phyloP scores from a whole-genome alignment of 2,329 filamentous ascomycete species.

The Epichloe uncinata region DNA sequence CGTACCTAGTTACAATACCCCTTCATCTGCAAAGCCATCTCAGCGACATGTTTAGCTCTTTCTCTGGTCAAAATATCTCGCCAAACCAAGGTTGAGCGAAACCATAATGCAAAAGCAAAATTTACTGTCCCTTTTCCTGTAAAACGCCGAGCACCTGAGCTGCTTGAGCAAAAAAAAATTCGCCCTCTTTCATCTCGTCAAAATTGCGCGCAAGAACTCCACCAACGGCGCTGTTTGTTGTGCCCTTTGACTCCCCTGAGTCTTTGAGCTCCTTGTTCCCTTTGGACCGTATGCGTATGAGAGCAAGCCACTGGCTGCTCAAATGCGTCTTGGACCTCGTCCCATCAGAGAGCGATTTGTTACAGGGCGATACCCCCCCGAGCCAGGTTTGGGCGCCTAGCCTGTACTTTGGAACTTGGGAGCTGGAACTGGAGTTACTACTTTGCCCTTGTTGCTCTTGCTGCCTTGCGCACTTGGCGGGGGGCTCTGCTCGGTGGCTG shows the following conservation, averaged over 20 bases:
- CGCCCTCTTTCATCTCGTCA: background rate
- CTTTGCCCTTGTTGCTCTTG: slow-evolving; percentile 8
- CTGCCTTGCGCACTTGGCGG: slow-evolving; percentile 10
- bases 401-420: slow-evolving; percentile 11
- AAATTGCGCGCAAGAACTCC: background rate
- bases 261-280: background rate
- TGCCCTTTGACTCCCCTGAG: background rate
- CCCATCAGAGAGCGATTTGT: background rate
- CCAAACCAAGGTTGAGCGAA: background rate
- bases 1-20: background rate
- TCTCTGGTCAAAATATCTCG: background rate
- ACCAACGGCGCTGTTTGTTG: background rate
- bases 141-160: slow-evolving; percentile 6
- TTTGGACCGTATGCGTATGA: background rate
- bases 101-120: background rate
- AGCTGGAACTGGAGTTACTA: slow-evolving; percentile 15
- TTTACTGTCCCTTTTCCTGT: background rate
- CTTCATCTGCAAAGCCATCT: background rate
- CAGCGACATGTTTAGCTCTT: background rate
- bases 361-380: background rate
- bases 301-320: background rate
- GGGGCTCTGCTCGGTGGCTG: slow-evolving; percentile 9
- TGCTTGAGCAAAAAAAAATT: background rate
- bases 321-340: background rate
- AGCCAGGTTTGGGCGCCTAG: slow-evolving; percentile 10